These are phyloP conservation scores for Daldinia decipiens DNA, from an alignment of 495 filamentous ascomycete genomes.

Conservation along the genomic window DNA sequence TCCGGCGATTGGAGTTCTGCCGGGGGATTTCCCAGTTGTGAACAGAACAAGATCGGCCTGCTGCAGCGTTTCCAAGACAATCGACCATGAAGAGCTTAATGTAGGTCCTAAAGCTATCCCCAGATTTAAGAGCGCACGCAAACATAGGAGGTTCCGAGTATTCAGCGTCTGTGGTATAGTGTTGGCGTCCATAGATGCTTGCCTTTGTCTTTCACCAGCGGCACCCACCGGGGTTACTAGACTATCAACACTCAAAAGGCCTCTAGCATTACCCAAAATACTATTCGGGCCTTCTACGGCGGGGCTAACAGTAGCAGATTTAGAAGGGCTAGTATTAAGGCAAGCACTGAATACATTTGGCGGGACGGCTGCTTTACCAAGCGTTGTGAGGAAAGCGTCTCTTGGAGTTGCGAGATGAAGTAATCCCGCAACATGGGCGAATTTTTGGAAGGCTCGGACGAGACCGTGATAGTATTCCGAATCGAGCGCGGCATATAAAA, in stretches of 20 bases:
- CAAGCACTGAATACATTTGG: conserved; percentile 74
- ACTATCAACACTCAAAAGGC: conserved; percentile 72
- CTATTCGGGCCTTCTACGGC: conserved; percentile 59
- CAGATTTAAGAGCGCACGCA: conserved; percentile 89
- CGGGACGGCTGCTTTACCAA: conserved; percentile 92
- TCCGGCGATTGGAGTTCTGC: conserved; percentile 56
- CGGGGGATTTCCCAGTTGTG: conserved; percentile 60
- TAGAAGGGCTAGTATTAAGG: conserved; percentile 55
- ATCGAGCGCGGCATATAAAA: conserved; percentile 89
- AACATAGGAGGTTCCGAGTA: conserved; percentile 87
- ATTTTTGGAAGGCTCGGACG: conserved; percentile 94
- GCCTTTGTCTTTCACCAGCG: conserved; percentile 61
- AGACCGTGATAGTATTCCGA: conserved; percentile 94
- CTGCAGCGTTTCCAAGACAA: conserved; percentile 88
- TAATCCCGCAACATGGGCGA: conserved; percentile 93
- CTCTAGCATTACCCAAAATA: conserved; percentile 70
- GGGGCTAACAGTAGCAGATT: conserved; percentile 54
- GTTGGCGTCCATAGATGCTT: conserved; percentile 61
- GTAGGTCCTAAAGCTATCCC: conserved; percentile 95
- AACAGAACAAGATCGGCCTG: conserved; percentile 89
- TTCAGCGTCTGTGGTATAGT: conserved; percentile 67
- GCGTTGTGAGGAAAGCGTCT: conserved; percentile 93
- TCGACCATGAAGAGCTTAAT: conserved; percentile 84
- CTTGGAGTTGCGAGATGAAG: conserved; percentile 83
- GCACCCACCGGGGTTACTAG: conserved; percentile 62